Evolutionary conservation across 495 filamentous ascomycete genomes (phyloP).

Genomic region (Pseudomonodictys pantanalensis): DNA sequence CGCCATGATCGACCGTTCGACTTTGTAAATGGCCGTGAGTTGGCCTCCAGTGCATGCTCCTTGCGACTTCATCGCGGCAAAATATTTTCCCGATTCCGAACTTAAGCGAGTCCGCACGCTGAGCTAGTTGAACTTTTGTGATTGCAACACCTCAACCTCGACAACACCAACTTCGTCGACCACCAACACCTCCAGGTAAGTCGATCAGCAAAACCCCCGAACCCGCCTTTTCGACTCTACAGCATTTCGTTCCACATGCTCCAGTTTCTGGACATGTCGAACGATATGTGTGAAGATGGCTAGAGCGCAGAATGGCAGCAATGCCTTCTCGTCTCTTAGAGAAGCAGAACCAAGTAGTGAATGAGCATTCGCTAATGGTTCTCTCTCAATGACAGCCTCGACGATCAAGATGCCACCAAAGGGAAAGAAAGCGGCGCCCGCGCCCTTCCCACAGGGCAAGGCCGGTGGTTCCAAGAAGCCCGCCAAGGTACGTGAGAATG

Average conservation of each 20-base stretch:
- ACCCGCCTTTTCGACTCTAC: background rate
- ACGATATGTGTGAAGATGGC: conserved; percentile 77
- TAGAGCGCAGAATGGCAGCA: conserved; percentile 68
- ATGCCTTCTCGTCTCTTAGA: conserved; percentile 68
- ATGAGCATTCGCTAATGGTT: conserved; percentile 80
- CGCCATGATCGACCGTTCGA: no score
- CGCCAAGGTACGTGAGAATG: conserved; percentile 68
- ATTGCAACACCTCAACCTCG: conserved; percentile 10
- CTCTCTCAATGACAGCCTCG: conserved; percentile 99
- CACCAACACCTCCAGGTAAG: conserved; percentile 28
- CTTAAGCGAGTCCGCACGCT: conserved; percentile 2
- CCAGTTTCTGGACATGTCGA: conserved; percentile 45
- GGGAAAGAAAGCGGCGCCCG: conserved; percentile 80
- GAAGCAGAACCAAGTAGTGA: conserved; percentile 69
- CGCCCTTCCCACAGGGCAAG: conserved; percentile 93
- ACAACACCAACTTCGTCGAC: conserved; percentile 7
- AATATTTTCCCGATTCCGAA: background rate
- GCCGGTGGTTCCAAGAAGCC: conserved; percentile 85
- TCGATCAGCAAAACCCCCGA: conserved; percentile 21
- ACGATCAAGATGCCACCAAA: conserved; percentile 55
- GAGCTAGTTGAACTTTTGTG: background rate
- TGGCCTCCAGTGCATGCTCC: no score
- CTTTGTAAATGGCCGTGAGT: no score
- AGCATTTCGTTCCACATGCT: conserved; percentile 22
- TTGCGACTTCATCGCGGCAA: no score